Evolutionary conservation across 208 protist genomes (phyloP).

Genomic region (Leishmania aethiopica): DNA sequence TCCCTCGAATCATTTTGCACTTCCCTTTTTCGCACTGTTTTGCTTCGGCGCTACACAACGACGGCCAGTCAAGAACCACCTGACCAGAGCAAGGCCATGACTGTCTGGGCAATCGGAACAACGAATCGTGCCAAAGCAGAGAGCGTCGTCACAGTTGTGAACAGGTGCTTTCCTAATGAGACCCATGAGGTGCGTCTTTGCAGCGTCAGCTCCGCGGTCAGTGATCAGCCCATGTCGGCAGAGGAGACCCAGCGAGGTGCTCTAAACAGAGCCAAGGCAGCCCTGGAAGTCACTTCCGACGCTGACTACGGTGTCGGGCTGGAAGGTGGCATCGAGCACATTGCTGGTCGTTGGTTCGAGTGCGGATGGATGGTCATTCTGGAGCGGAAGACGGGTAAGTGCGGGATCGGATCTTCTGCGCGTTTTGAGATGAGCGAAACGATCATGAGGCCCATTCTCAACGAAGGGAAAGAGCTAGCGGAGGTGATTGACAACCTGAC

Average conservation of each 20-base stretch:
- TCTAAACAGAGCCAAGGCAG: conserved; percentile 50
- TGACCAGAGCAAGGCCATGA: conserved; percentile 11
- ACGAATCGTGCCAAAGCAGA: conserved; percentile 80
- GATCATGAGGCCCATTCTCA: conserved; percentile 69
- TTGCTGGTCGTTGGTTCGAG: conserved; percentile 73
- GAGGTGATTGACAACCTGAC: conserved; percentile 83
- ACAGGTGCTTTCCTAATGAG: conserved; percentile 61
- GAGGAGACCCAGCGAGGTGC: conserved; percentile 67
- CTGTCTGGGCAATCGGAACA: conserved; percentile 73
- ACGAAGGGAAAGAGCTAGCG: conserved; percentile 75
- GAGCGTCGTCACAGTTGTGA: conserved; percentile 42
- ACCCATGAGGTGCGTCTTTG: conserved; percentile 50
- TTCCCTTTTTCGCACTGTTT: conserved; percentile 9
- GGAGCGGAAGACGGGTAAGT: conserved; percentile 49
- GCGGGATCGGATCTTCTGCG: conserved; percentile 70
- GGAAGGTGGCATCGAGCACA: conserved; percentile 77
- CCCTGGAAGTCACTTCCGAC: conserved; percentile 44
- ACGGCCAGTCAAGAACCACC: neutral
- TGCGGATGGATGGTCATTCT: conserved; percentile 84
- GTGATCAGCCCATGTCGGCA: conserved; percentile 76
- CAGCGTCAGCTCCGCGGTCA: conserved; percentile 52
- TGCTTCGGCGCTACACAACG: neutral
- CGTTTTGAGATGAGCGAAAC: conserved; percentile 80
- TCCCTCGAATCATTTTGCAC: neutral
- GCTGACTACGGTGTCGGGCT: conserved; percentile 79